Conservation (phyloP, 768 basidiomycete species). For the Coprinopsis strossmayeri region DNA sequence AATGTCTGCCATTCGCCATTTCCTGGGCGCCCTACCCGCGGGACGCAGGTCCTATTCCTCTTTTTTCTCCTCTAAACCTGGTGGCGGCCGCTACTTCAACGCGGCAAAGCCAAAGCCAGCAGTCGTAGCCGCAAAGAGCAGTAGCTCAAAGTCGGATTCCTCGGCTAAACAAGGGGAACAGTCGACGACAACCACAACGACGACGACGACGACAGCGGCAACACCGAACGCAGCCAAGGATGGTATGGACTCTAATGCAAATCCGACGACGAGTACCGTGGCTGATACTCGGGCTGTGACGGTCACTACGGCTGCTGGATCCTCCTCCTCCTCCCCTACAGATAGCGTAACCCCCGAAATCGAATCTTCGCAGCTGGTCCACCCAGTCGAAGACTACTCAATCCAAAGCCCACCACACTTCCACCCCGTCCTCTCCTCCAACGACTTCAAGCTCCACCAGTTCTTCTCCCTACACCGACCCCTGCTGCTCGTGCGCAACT, state of each 20-base stretch:
- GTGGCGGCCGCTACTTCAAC: slow-evolving; percentile 69
- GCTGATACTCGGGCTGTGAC: slow-evolving; percentile 8
- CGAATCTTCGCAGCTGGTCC: background rate
- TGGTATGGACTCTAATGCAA: slow-evolving; percentile 5
- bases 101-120: slow-evolving; percentile 45
- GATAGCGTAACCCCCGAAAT: slow-evolving; percentile 2
- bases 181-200: slow-evolving; percentile 7
- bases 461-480: slow-evolving; percentile 83
- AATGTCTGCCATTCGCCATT: slow-evolving; percentile 8
- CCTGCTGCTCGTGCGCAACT: slow-evolving; percentile 60
- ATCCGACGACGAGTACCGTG: background rate
- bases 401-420: slow-evolving; percentile 14
- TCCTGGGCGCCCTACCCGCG: slow-evolving; percentile 2
- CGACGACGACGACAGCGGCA: background rate
- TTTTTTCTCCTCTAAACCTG: slow-evolving; percentile 73
- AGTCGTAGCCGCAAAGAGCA: slow-evolving; percentile 30
- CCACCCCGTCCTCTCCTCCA: slow-evolving; percentile 55
- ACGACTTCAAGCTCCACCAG: slow-evolving; percentile 75
- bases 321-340: slow-evolving; percentile 3
- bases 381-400: slow-evolving; percentile 13
- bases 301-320: slow-evolving; percentile 7
- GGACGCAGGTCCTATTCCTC: slow-evolving; percentile 63
- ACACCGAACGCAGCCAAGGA: background rate
- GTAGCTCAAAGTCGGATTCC: slow-evolving; percentile 14
- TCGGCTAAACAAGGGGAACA: no score